These are phyloP conservation scores for Phoma sp. DNA, from an alignment of 2,329 filamentous ascomycete genomes.

Conservation along the genomic window DNA sequence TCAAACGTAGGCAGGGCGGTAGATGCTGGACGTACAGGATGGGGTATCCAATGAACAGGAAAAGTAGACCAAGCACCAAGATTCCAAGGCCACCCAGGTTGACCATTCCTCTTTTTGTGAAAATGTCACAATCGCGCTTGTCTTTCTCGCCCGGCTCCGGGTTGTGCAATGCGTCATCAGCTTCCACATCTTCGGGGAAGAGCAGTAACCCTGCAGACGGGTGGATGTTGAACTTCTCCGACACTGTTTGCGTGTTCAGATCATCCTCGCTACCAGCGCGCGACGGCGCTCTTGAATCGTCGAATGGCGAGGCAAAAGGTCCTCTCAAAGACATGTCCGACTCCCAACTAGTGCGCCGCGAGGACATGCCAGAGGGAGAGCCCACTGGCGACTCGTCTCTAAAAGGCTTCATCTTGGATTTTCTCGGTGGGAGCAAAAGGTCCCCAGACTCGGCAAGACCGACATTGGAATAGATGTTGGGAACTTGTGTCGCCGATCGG, in stretches of 20 bases:
- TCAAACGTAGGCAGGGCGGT: not conserved
- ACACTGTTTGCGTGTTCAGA: constrained; percentile 75
- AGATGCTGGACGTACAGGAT: constrained; percentile 65
- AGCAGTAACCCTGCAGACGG: constrained; percentile 71
- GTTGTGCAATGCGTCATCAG: constrained; percentile 76
- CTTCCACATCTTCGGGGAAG: constrained; percentile 76
- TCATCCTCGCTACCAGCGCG: constrained; percentile 70
- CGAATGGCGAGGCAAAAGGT: constrained; percentile 63
- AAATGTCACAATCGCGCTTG: constrained; percentile 69
- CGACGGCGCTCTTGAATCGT: constrained; percentile 66
- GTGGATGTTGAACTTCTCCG: constrained; percentile 76
- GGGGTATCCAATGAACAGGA: constrained; percentile 74
- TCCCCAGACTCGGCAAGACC: constrained; percentile 56
- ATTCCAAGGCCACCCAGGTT: constrained; percentile 70
- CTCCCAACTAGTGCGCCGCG: constrained; percentile 70
- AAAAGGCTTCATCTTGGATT: constrained; percentile 58
- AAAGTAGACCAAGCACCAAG: constrained; percentile 66
- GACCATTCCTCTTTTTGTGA: constrained; percentile 67
- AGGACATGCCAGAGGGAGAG: constrained; percentile 64
- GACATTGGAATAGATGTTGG: constrained; percentile 47
- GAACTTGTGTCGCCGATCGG: constrained; percentile 24
- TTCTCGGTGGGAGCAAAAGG: constrained; percentile 59
- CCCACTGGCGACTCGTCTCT: constrained; percentile 59
- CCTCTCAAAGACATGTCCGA: constrained; percentile 65
- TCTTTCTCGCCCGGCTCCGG: constrained; percentile 71